Percentiles rank a stretch among this genome's conserved stretches.
Conservation (phyloP, 371 early-diverging fungal genomes). For the Funneliformis caledonium region DNA sequence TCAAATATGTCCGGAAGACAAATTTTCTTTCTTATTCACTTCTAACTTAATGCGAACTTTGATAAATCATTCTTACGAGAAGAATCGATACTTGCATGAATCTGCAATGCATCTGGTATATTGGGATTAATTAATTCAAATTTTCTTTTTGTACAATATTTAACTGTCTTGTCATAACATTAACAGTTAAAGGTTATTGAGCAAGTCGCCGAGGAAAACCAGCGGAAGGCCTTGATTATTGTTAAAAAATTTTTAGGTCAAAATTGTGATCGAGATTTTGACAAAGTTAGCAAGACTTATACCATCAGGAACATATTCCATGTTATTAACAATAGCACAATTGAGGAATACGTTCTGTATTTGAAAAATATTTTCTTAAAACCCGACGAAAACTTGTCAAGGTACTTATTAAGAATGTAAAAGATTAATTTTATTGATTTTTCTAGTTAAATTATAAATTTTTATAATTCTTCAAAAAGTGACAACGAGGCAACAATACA, state of each 20-base stretch:
- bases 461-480: conserved; percentile 20
- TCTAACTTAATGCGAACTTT: conserved; percentile 81
- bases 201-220: conserved; percentile 39
- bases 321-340: conserved; percentile 68
- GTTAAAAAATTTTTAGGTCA: conserved; percentile 52
- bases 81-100: conserved; percentile 77
- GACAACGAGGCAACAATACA: conserved; percentile 52
- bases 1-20: conserved; percentile 62
- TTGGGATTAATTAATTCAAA: not conserved
- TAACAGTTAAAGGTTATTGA: conserved; percentile 43
- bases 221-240: conserved; percentile 55
- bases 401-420: conserved; percentile 14
- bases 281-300: conserved; percentile 73
- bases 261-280: conserved; percentile 59
- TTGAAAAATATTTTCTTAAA: conserved; percentile 69
- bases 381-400: conserved; percentile 42
- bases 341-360: conserved; percentile 73
- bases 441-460: not conserved
- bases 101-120: conserved; percentile 75
- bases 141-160: not conserved
- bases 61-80: conserved; percentile 79
- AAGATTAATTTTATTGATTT: not conserved
- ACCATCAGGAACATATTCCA: conserved; percentile 77
- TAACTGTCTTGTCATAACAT: not conserved
- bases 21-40: conserved; percentile 79